Conservation (phyloP, 345 rosid genomes). For the Melaleuca quinquenervia region DNA sequence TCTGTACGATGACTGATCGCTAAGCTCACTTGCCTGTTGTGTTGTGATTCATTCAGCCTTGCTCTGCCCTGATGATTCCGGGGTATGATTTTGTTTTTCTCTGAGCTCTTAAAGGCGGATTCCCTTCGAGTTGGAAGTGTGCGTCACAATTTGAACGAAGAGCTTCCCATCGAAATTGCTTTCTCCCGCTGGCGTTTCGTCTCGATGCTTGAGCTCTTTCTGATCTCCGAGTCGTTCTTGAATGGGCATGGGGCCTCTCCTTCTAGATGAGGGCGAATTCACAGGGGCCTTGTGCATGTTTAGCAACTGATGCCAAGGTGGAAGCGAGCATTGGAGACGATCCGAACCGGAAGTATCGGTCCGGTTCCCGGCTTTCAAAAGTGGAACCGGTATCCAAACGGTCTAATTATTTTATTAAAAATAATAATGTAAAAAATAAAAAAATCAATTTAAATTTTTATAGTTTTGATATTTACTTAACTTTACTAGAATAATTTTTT, state of each 20-base stretch:
- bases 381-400: too few relatives aligned
- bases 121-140: slow-evolving; percentile 16
- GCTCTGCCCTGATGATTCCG: neutral
- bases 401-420: too few relatives aligned
- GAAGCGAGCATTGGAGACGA: too few relatives aligned
- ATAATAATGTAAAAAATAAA: too few relatives aligned
- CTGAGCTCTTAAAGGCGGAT: slow-evolving; percentile 7
- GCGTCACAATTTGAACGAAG: neutral
- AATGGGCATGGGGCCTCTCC: neutral
- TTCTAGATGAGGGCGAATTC: neutral
- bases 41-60: neutral
- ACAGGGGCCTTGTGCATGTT: neutral
- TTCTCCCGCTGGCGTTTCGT: neutral
- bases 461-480: too few relatives aligned
- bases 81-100: slow-evolving; percentile 6
- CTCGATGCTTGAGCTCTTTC: neutral
- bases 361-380: too few relatives aligned
- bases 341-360: too few relatives aligned
- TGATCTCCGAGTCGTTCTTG: neutral
- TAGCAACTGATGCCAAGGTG: too few relatives aligned
- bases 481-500: too few relatives aligned
- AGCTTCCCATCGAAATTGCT: neutral
- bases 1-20: slow-evolving; percentile 2
- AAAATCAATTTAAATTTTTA: too few relatives aligned
- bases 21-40: slow-evolving; percentile 3